Conservation (phyloP, 495 filamentous ascomycete species). For the Parachaetomium inaequale region DNA sequence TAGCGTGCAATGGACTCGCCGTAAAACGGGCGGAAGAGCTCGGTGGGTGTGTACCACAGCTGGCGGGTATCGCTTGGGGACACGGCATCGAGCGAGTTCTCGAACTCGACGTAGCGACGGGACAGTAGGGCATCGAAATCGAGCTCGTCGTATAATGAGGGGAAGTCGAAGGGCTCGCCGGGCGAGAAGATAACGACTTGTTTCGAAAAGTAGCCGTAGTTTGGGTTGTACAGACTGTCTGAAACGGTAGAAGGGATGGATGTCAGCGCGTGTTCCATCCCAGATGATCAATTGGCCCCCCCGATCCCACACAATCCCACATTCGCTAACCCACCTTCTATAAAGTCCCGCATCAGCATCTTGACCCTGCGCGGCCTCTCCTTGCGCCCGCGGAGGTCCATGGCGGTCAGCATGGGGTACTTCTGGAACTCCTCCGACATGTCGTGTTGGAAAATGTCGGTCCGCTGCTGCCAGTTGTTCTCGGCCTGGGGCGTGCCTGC, state of each 20-base stretch:
- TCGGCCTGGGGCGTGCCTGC: slow-evolving; percentile 34
- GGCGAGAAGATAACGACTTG: slow-evolving; percentile 94
- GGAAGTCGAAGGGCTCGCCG: slow-evolving; percentile 91
- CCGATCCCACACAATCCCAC: not conserved
- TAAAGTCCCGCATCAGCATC: slow-evolving; percentile 96
- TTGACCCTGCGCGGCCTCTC: slow-evolving; percentile 85
- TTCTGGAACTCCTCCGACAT: slow-evolving; percentile 71
- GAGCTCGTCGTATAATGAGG: slow-evolving; percentile 69
- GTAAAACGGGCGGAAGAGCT: slow-evolving; percentile 95
- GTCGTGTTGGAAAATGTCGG: slow-evolving; percentile 64
- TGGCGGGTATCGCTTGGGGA: slow-evolving; percentile 70
- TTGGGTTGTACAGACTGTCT: slow-evolving; percentile 96
- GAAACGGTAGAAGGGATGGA: not conserved
- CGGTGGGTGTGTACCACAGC: slow-evolving; percentile 97
- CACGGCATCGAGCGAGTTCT: slow-evolving; percentile 74
- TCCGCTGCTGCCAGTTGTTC: slow-evolving; percentile 77
- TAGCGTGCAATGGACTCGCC: slow-evolving; percentile 95
- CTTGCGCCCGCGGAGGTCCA: slow-evolving; percentile 62
- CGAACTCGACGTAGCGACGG: slow-evolving; percentile 79
- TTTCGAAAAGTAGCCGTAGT: slow-evolving; percentile 98
- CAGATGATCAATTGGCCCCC: not conserved
- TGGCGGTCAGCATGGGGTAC: slow-evolving; percentile 81
- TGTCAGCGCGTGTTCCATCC: not conserved
- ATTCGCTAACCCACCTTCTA: slow-evolving; percentile 65
- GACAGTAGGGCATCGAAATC: slow-evolving; percentile 75